Conservation (phyloP, 306 rosid genomes). For the Lathyrus tuberosus region DNA sequence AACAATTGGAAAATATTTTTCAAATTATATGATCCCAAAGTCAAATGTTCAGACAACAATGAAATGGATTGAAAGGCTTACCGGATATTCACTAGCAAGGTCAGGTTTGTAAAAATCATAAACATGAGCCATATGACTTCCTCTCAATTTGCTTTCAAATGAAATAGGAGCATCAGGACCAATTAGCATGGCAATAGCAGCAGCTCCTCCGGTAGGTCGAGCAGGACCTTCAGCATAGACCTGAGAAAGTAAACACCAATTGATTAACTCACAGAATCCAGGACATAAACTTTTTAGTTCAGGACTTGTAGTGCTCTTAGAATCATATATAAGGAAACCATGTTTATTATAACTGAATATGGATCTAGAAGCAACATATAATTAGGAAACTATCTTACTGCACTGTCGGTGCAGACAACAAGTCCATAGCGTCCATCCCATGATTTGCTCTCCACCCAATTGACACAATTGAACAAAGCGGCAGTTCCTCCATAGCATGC, state of each 20-base stretch:
- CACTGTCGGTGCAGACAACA: slow-evolving; percentile 97
- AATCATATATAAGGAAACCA: slow-evolving; percentile 20
- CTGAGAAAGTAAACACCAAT: slow-evolving; percentile 52
- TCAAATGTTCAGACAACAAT: slow-evolving; percentile 17
- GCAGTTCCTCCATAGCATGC: slow-evolving; percentile 99
- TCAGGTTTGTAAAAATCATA: slow-evolving; percentile 98
- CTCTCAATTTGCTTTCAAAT: slow-evolving; percentile 96
- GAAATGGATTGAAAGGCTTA: slow-evolving; percentile 44
- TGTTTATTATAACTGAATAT: slow-evolving; percentile 11
- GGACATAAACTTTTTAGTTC: slow-evolving; percentile 15
- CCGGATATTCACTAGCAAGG: slow-evolving; percentile 99
- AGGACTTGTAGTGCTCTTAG: slow-evolving; percentile 1
- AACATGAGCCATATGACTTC: slow-evolving; percentile 89
- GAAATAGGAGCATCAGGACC: slow-evolving; percentile 95
- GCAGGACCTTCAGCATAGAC: slow-evolving; percentile 99
- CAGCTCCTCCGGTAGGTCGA: slow-evolving; percentile 99
- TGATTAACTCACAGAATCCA: slow-evolving; percentile 25
- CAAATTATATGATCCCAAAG: slow-evolving; percentile 1
- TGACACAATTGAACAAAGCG: slow-evolving; percentile 94
- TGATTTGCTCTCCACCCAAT: slow-evolving; percentile 97
- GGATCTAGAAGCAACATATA: slow-evolving; percentile 31
- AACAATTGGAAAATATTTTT: slow-evolving; percentile 1
- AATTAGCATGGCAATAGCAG: slow-evolving; percentile 90
- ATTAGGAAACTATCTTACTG: slow-evolving; percentile 59
- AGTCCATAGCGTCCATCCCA: slow-evolving; percentile 99